A percentile compares a stretch with the other conserved stretches of the same genome.
Evolutionary conservation across 2,329 filamentous ascomycete genomes (phyloP).

Genomic region (Nemania diffusa): DNA sequence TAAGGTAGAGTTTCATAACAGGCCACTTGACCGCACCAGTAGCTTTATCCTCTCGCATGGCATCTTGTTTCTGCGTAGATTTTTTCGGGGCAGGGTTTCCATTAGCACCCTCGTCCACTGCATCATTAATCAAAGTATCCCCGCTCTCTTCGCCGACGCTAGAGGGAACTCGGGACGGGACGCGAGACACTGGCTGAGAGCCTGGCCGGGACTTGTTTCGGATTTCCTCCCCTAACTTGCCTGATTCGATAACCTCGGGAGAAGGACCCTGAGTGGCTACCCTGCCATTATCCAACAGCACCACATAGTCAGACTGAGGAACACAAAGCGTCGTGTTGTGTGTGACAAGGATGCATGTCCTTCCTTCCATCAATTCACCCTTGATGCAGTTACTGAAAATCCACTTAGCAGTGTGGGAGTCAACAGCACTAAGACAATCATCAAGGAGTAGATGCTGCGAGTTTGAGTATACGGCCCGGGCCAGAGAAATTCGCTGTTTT

Average conservation of each 20-base stretch:
- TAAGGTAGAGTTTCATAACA: conserved; percentile 86
- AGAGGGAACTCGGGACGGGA: conserved; percentile 82
- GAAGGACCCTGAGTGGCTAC: conserved; percentile 80
- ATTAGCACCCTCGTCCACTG: conserved; percentile 58
- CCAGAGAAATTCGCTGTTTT: conserved; percentile 96
- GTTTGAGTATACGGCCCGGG: conserved; percentile 96
- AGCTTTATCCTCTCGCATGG: conserved; percentile 80
- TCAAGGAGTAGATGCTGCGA: conserved; percentile 91
- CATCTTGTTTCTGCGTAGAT: conserved; percentile 62
- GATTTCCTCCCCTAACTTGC: conserved; percentile 87
- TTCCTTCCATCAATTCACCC: conserved; percentile 85
- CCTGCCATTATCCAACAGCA: conserved; percentile 88
- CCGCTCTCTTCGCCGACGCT: conserved; percentile 73
- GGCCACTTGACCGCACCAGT: conserved; percentile 87
- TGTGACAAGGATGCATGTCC: conserved; percentile 94
- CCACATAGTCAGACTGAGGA: conserved; percentile 80
- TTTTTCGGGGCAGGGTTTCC: conserved; percentile 59
- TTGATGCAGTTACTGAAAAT: conserved; percentile 94
- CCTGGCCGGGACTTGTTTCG: conserved; percentile 74
- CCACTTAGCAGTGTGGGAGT: conserved; percentile 97
- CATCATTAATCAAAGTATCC: conserved; percentile 66
- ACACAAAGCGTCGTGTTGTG: conserved; percentile 93
- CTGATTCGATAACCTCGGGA: conserved; percentile 82
- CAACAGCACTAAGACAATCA: conserved; percentile 94
- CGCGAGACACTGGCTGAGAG: conserved; percentile 76